phyloP scores from a whole-genome alignment of 2,329 filamentous ascomycete species.

The Trichoderma aggressivum region DNA sequence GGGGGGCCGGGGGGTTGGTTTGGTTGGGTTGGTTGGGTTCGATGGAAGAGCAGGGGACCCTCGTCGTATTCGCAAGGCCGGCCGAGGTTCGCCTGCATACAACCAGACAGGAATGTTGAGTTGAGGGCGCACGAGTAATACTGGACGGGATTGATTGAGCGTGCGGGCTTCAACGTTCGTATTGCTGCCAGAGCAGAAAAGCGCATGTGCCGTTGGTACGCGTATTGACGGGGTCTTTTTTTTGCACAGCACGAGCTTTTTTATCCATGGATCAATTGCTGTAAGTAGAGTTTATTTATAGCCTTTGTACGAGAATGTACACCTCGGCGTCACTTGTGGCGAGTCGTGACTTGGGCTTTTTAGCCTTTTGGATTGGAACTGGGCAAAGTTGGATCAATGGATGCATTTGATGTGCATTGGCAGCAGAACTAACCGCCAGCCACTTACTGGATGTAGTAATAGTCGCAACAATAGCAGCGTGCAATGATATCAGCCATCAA shows the following conservation, averaged over 20 bases:
- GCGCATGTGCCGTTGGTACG: not conserved
- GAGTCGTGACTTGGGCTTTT: not conserved
- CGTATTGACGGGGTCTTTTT: not conserved
- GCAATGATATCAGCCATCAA: not conserved
- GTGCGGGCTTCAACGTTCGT: not conserved
- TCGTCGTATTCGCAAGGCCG: slow-evolving; percentile 9
- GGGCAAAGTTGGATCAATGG: too few relatives aligned
- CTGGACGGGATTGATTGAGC: not conserved
- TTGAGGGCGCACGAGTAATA: not conserved
- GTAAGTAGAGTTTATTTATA: not conserved
- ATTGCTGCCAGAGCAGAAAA: not conserved
- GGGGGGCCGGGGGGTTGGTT: not conserved
- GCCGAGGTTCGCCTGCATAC: not conserved
- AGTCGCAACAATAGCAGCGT: not conserved
- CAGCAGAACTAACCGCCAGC: not conserved
- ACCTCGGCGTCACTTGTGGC: not conserved
- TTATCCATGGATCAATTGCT: not conserved
- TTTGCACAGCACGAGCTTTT: not conserved
- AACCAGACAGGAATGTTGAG: not conserved
- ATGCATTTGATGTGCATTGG: not conserved
- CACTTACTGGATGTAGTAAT: not conserved
- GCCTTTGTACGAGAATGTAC: not conserved
- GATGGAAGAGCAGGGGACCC: not conserved
- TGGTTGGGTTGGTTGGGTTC: not conserved
- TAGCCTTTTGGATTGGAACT: not conserved